Evolutionary conservation across 2,329 filamentous ascomycete species (phyloP).

Genomic region (Monosporascus sp.): DNA sequence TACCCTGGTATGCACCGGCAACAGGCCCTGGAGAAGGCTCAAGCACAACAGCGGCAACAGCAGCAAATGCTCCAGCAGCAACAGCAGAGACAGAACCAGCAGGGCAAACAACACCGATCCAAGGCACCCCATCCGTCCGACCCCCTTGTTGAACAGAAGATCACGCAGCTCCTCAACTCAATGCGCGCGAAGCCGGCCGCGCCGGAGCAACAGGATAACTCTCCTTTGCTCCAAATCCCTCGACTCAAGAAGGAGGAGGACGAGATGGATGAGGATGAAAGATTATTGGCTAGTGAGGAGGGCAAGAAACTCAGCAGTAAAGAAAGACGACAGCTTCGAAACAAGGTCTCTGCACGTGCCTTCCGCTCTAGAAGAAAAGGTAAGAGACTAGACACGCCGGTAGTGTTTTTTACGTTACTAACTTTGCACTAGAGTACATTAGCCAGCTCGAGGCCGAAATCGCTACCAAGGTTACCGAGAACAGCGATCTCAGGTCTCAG

Average conservation of each 20-base stretch:
- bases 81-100: slow-evolving; percentile 36
- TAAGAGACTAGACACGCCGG: slow-evolving; percentile 41
- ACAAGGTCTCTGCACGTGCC: slow-evolving; percentile 96
- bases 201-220: slow-evolving; percentile 44
- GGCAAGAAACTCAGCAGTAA: slow-evolving; percentile 97
- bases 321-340: slow-evolving; percentile 89
- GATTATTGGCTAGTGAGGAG: slow-evolving; percentile 87
- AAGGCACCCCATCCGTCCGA: slow-evolving; percentile 53
- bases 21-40: slow-evolving; percentile 69
- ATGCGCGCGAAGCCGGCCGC: slow-evolving; percentile 71
- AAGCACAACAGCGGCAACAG: slow-evolving; percentile 62
- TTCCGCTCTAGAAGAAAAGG: slow-evolving; percentile 98
- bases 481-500: slow-evolving; percentile 70
- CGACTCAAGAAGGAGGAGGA: slow-evolving; percentile 89
- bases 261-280: slow-evolving; percentile 67
- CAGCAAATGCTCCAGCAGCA: slow-evolving; percentile 56
- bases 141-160: slow-evolving; percentile 82
- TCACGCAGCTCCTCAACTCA: slow-evolving; percentile 84
- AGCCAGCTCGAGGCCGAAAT: slow-evolving; percentile 88
- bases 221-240: slow-evolving; percentile 59
- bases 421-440: slow-evolving; percentile 79
- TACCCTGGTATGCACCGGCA: slow-evolving; percentile 94
- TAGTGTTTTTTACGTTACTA: slow-evolving; percentile 32
- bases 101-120: slow-evolving; percentile 32
- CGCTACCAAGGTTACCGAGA: slow-evolving; percentile 75